Base-by-base conservation (phyloP, 306 rosid species). In the Fragaria ananassa region DNA sequence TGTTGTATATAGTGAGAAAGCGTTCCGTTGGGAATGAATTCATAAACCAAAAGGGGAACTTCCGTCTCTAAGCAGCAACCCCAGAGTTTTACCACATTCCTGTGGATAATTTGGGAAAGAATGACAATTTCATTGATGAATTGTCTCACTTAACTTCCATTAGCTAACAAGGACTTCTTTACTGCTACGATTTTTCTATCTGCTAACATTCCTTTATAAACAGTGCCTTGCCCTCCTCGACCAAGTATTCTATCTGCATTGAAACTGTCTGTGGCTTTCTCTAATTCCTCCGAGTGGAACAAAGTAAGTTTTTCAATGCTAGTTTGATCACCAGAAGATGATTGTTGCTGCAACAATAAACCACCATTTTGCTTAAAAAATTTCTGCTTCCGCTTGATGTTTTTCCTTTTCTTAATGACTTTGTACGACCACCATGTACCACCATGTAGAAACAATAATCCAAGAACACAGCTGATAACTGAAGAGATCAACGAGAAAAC, bases 151-250 rank as follows among this genome's bases (percentile, higher is more conserved):
- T 23, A 34, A 3, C 27, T 5, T 57, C 4, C 63, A n/a, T 19
- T 23, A 25, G 8, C 46, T 31, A 18, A 4, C n/a, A 23, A 23
- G 1, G 69, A 77, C 69, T 68, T 77, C 81, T 77, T 77, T 0
- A 69, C 12, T 1, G 81, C 81, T 3, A 54, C 69, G 18, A 77
- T 68, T 15, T 12, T 77, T 69, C 69, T 75, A 11, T 77, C 50
- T 39, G 31, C 11, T 4, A 81, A 8, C 80, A 81, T 75, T 21
- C 84, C 80, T 60, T 80, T 80, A 54, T 80, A 74, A 4, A 74
- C 83, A 18, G 79, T 74, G 25, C 25, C 25, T 25, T 80, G 79
- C 11, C 83, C 83, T 74, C 83, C 83, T 49, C 58, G 54, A 2
- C 83, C 83, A 14, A 80, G 53, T 25, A 79, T 64, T 79, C 77